These are phyloP conservation scores for Eucalyptus coolabah DNA, from an alignment of 345 rosid genomes.

Conservation along the genomic window DNA sequence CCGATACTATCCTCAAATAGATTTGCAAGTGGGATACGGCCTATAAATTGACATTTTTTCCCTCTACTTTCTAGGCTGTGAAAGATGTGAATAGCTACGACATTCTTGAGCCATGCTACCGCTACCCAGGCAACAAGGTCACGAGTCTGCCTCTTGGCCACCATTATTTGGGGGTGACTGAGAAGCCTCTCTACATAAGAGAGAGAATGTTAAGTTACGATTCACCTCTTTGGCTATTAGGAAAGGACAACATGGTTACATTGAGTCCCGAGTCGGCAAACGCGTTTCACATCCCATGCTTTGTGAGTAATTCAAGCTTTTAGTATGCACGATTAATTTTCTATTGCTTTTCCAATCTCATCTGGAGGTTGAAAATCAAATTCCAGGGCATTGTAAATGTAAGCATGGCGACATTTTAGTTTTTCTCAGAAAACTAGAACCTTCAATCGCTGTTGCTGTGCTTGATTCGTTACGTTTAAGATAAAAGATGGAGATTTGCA, in stretches of 20 bases:
- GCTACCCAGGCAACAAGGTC: background rate
- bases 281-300: background rate
- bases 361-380: background rate
- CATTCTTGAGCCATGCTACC: slow-evolving; percentile 46
- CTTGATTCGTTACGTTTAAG: background rate
- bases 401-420: background rate
- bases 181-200: background rate
- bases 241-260: background rate
- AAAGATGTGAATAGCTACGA: slow-evolving; percentile 17
- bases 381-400: background rate
- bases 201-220: background rate
- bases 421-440: background rate
- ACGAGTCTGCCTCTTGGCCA: background rate
- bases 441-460: background rate
- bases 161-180: background rate
- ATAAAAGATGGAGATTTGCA: background rate
- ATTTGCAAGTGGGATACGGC: background rate
- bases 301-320: background rate
- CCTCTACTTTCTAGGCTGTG: slow-evolving; percentile 5
- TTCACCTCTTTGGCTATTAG: background rate
- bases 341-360: background rate
- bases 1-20: background rate
- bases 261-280: background rate
- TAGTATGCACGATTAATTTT: background rate
- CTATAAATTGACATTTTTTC: background rate